Evolutionary conservation across 805 yeast species (phyloP).

Genomic region (Yamadazyma laniorum): DNA sequence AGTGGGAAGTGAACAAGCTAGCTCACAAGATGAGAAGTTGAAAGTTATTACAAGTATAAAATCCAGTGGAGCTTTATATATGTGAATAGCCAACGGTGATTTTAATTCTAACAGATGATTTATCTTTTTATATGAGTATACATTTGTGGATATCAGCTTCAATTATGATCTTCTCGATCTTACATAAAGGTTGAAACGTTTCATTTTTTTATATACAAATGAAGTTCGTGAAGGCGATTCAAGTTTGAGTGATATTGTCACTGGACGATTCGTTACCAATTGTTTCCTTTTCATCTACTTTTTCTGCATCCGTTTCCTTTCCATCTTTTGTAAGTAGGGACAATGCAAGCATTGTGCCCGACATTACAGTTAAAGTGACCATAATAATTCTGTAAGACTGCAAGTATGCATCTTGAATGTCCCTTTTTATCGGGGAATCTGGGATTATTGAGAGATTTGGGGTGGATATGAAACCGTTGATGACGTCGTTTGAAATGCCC

Average conservation of each 20-base stretch:
- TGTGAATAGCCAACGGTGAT: too few species aligned
- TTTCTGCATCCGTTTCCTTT: neutral
- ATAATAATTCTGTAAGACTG: constrained; percentile 7
- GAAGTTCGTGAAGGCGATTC: too few species aligned
- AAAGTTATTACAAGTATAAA: constrained; percentile 16
- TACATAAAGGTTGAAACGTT: too few species aligned
- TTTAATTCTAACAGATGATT: too few species aligned
- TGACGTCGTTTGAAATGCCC: neutral
- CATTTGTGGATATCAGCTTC: too few species aligned
- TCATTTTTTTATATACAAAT: too few species aligned
- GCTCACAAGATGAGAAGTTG: constrained; percentile 12
- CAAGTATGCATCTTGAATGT: constrained; percentile 2
- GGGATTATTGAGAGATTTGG: neutral
- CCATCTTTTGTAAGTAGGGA: constrained; percentile 8
- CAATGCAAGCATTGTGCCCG: constrained; percentile 12
- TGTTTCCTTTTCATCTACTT: neutral
- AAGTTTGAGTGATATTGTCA: neutral
- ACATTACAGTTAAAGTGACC: constrained; percentile 10
- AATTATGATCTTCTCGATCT: too few species aligned
- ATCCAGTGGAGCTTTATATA: constrained; percentile 13
- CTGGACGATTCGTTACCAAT: neutral
- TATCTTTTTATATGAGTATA: too few species aligned
- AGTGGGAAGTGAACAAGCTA: constrained; percentile 10
- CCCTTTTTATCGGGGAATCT: neutral
- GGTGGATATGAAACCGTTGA: neutral